Conservation (phyloP, 2,329 filamentous ascomycete genomes). For the Cladophialophora carrionii region DNA sequence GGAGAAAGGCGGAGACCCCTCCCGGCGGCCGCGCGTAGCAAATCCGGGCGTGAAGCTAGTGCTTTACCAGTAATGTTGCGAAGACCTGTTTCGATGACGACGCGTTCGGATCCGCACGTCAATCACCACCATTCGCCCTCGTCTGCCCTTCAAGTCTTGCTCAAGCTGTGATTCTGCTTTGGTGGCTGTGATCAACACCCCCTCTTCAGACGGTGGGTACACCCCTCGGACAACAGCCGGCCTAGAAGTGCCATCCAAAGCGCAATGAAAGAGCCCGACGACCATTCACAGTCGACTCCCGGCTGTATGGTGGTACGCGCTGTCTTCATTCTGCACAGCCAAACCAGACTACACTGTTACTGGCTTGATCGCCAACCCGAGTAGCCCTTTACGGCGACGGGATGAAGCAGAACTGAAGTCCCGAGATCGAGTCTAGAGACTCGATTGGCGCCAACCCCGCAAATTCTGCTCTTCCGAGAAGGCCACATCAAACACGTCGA, state of each 20-base stretch:
- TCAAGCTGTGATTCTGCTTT: background rate
- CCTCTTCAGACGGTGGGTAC: slow-evolving; percentile 10
- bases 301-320: background rate
- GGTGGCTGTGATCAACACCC: slow-evolving; percentile 13
- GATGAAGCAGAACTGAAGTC: slow-evolving; percentile 5
- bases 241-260: slow-evolving; percentile 7
- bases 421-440: slow-evolving; percentile 28
- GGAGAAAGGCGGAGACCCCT: background rate
- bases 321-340: slow-evolving; percentile 2
- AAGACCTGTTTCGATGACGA: slow-evolving; percentile 17
- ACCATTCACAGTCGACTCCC: slow-evolving; percentile 12
- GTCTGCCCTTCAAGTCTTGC: background rate
- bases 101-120: slow-evolving; percentile 13
- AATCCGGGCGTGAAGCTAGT: background rate
- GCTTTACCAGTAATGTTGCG: slow-evolving; percentile 5
- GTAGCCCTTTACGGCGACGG: background rate
- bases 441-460: slow-evolving; percentile 31
- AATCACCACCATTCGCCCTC: slow-evolving; percentile 17
- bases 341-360: background rate
- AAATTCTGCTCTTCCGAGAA: slow-evolving; percentile 33
- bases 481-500: slow-evolving; percentile 10
- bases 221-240: slow-evolving; percentile 18
- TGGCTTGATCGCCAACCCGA: background rate
- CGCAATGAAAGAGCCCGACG: slow-evolving; percentile 7
- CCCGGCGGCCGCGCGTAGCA: background rate